Evolutionary conservation across 805 yeast species (phyloP).

Genomic region (Candida sanyiensis): DNA sequence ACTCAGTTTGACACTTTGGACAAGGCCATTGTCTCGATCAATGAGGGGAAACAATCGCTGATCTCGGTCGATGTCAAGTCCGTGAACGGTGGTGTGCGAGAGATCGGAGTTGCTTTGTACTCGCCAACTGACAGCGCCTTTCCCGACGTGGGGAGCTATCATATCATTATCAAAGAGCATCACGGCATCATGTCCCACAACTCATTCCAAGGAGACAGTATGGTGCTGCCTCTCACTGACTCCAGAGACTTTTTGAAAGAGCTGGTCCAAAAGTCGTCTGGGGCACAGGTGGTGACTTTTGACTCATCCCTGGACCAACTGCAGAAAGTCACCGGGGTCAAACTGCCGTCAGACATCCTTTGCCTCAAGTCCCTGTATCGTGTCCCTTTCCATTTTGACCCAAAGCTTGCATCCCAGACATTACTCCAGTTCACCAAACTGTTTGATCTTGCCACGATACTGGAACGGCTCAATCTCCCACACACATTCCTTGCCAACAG

Average conservation of each 20-base stretch:
- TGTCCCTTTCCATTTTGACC: constrained; percentile 11
- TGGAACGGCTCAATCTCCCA: constrained; percentile 16
- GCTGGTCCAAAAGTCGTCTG: neutral
- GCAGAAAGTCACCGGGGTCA: neutral
- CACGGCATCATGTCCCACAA: constrained; percentile 20
- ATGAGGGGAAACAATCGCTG: constrained; percentile 5
- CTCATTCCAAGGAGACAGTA: constrained; percentile 18
- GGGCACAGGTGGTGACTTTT: neutral
- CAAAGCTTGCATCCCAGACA: neutral
- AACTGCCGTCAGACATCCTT: constrained; percentile 4
- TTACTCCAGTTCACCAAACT: constrained; percentile 6
- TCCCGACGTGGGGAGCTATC: constrained; percentile 6
- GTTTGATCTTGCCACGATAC: constrained; percentile 11
- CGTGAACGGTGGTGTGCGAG: neutral
- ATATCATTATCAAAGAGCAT: constrained; percentile 17
- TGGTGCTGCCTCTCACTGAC: constrained; percentile 10
- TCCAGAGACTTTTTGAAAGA: constrained; percentile 1
- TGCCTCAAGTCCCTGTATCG: constrained; percentile 15
- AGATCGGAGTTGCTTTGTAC: constrained; percentile 10
- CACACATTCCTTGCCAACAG: constrained; percentile 12
- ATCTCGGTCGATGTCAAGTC: constrained; percentile 5
- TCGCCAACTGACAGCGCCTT: neutral
- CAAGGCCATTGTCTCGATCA: constrained; percentile 1
- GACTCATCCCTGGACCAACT: neutral
- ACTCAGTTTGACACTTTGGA: constrained; percentile 4